Conservation (phyloP, 2,329 filamentous ascomycete genomes). For the Pseudogymnoascus sp. region DNA sequence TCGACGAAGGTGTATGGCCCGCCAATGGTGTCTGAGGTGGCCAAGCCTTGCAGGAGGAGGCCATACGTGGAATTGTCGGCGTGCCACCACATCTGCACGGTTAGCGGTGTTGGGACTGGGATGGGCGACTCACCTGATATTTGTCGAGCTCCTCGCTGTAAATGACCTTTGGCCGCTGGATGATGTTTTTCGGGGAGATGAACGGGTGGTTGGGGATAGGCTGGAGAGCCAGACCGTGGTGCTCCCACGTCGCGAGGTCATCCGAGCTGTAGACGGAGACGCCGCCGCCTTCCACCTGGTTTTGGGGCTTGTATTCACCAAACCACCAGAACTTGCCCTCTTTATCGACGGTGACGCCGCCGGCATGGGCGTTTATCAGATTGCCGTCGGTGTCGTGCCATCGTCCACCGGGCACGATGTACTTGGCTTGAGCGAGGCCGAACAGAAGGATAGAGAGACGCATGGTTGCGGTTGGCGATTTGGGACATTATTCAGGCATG, state of each 20-base stretch:
- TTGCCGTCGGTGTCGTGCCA: constrained; percentile 54
- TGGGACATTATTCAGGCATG: background rate
- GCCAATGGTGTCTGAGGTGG: constrained; percentile 43
- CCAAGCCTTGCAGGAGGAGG: constrained; percentile 48
- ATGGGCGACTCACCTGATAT: constrained; percentile 42
- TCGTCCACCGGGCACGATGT: constrained; percentile 53
- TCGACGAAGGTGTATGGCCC: constrained; percentile 32
- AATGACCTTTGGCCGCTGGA: constrained; percentile 55
- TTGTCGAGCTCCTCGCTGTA: constrained; percentile 46
- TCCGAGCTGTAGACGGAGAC: constrained; percentile 53
- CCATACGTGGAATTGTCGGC: constrained; percentile 51
- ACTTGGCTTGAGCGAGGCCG: constrained; percentile 34
- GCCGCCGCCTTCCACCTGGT: constrained; percentile 51
- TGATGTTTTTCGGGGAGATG: constrained; percentile 48
- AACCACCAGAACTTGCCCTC: constrained; percentile 52
- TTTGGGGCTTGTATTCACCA: constrained; percentile 53
- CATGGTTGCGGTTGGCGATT: background rate
- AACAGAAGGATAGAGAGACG: background rate
- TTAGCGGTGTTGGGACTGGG: background rate
- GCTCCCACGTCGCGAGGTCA: constrained; percentile 52
- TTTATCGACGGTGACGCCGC: constrained; percentile 45
- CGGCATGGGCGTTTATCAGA: constrained; percentile 55
- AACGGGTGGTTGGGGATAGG: constrained; percentile 47
- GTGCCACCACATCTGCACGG: constrained; percentile 49
- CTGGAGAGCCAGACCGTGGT: constrained; percentile 48